phyloP scores from a whole-genome alignment of 2,329 filamentous ascomycete genomes.

The Ophiostoma tasmaniense region DNA sequence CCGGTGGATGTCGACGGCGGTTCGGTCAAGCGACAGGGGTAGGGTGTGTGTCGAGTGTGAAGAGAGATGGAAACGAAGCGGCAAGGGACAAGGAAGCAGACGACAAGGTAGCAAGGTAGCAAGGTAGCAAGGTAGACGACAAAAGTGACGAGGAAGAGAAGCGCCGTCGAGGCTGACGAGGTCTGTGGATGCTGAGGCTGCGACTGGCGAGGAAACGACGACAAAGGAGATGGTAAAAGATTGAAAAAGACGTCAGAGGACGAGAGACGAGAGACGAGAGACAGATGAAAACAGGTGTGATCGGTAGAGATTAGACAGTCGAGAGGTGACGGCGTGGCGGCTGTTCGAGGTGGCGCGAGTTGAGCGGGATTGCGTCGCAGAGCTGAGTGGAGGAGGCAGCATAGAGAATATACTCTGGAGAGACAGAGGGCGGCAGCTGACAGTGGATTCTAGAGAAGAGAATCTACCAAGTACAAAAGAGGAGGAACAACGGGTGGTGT shows the following conservation, averaged over 20 bases:
- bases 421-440: not conserved
- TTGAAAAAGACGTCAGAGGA: too few relatives aligned
- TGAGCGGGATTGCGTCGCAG: slow-evolving; percentile 11
- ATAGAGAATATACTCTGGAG: not conserved
- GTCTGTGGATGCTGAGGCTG: not conserved
- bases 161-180: not conserved
- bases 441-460: not conserved
- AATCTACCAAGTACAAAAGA: not conserved
- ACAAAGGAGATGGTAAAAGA: too few relatives aligned
- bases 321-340: slow-evolving; percentile 7
- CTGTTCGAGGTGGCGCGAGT: slow-evolving; percentile 14
- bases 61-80: not conserved
- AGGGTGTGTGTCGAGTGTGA: not conserved
- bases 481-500: slow-evolving; percentile 4
- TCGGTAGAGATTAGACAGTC: not conserved
- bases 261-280: not conserved
- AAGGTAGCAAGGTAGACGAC: not conserved
- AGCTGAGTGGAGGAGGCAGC: slow-evolving; percentile 7
- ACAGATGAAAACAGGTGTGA: not conserved
- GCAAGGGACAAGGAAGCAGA: not conserved
- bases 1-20: not conserved
- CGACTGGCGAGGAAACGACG: not conserved
- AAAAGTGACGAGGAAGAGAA: not conserved
- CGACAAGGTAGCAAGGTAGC: not conserved
- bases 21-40: not conserved